Percentiles rank a stretch among this genome's conserved stretches.
Evolutionary conservation across 2,329 filamentous ascomycete species (phyloP).

Genomic region (Aureobasidium melanogenum): DNA sequence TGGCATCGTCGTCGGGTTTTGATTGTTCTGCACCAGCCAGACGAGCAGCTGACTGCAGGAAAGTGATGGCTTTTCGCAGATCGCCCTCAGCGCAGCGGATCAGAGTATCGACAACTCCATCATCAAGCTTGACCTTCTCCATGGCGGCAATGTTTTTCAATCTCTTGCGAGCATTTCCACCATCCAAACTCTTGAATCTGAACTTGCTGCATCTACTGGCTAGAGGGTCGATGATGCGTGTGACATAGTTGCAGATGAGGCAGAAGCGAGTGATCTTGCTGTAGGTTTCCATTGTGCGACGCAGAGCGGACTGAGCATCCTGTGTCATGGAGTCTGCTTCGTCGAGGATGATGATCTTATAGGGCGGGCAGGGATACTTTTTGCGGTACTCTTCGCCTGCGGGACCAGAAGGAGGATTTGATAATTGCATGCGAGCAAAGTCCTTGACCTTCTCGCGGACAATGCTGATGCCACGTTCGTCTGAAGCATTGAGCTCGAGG

Average conservation of each 20-base stretch:
- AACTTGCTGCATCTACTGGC: constrained; percentile 94
- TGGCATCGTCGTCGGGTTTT: constrained; percentile 54
- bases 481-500: constrained; percentile 97
- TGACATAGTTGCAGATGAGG: constrained; percentile 97
- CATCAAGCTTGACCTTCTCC: constrained; percentile 67
- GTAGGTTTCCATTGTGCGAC: constrained; percentile 97
- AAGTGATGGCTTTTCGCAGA: constrained; percentile 91
- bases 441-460: constrained; percentile 97
- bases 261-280: constrained; percentile 95
- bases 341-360: constrained; percentile 98
- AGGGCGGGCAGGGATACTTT: constrained; percentile 86
- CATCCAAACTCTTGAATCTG: constrained; percentile 90
- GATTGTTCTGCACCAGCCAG: constrained; percentile 52
- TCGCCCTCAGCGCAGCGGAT: constrained; percentile 89
- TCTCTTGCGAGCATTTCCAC: constrained; percentile 69
- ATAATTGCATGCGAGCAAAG: constrained; percentile 91
- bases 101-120: constrained; percentile 72
- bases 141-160: constrained; percentile 72
- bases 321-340: constrained; percentile 99
- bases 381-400: constrained; percentile 50
- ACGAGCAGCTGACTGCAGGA: constrained; percentile 85
- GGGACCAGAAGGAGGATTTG: constrained; percentile 60
- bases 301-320: constrained; percentile 85
- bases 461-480: constrained; percentile 95
- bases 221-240: constrained; percentile 91